Conservation (phyloP, 2,329 filamentous ascomycete genomes). For the Colletotrichum coccodes region DNA sequence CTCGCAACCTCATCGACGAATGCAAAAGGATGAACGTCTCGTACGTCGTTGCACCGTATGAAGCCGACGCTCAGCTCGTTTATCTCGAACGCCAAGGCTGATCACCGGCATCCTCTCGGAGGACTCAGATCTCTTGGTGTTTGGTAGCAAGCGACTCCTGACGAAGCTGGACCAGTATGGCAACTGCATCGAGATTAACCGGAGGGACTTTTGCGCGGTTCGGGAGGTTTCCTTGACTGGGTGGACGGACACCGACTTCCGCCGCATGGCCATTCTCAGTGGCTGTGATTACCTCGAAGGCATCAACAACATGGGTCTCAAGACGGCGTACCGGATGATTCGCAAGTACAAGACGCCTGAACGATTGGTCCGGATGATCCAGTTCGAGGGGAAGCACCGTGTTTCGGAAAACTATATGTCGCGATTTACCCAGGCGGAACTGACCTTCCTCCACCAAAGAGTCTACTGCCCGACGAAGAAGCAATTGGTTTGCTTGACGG, state of each 20-base stretch:
- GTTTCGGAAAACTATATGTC: slow-evolving; percentile 85
- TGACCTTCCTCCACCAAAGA: slow-evolving; percentile 93
- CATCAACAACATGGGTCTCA: slow-evolving; percentile 87
- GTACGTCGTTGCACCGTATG: slow-evolving; percentile 95
- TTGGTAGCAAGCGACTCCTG: slow-evolving; percentile 88
- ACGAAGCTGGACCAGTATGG: slow-evolving; percentile 97
- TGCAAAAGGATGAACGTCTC: slow-evolving; percentile 82
- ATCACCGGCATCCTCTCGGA: slow-evolving; percentile 93
- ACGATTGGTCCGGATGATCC: slow-evolving; percentile 81
- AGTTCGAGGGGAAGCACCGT: slow-evolving; percentile 87
- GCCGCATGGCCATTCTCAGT: slow-evolving; percentile 94
- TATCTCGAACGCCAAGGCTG: slow-evolving; percentile 90
- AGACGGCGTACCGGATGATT: slow-evolving; percentile 91
- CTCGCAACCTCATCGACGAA: slow-evolving; percentile 88
- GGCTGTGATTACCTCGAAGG: slow-evolving; percentile 95
- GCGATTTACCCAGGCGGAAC: slow-evolving; percentile 85
- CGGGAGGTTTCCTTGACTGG: slow-evolving; percentile 89
- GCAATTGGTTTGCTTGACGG: slow-evolving; percentile 79
- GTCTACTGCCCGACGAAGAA: slow-evolving; percentile 85
- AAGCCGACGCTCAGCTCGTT: slow-evolving; percentile 95
- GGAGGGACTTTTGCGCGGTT: slow-evolving; percentile 87
- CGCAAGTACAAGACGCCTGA: slow-evolving; percentile 92
- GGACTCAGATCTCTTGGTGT: slow-evolving; percentile 95
- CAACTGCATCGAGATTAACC: slow-evolving; percentile 90
- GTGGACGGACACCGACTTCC: slow-evolving; percentile 92